Evolutionary conservation across 192 early-diverging fungal genomes (phyloP), one percentile per base, ranked within the genome.

Genomic region (Backusella mclennaniae): DNA sequence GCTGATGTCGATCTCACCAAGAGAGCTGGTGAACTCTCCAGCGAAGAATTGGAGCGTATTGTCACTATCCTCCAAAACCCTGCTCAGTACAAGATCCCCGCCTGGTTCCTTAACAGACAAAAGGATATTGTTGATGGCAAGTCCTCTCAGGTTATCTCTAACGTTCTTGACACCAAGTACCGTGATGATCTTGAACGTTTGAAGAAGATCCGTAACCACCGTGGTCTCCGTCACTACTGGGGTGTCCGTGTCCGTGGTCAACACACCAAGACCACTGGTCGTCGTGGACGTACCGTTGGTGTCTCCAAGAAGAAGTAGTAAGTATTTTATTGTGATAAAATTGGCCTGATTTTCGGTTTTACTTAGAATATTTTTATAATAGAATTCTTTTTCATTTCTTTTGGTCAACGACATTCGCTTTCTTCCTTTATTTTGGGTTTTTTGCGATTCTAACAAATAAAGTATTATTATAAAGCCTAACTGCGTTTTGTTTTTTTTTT

Each of bases 21-120:
- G 93, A 93, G 95, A 88, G 97, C 97, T 82, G 97, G 97, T 90
- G 96, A 99, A 89, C 90, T 98, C 77, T 90, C 92, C 87, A 93
- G 92, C 86, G 97, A 98, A 85, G 97, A 99, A 90, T 93, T 97
- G 73, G 97, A 98, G 89, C 95, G 97, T 81, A 87, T 99, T 69
- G 96, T 99, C 74, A 95, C 92, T 84, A 99, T 99, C 85, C 91
- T 99, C 87, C 97, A 99, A 88, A 97, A 98, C 95, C 97, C 97
- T 73, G 93, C 93, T 82, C 95, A 99, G 89, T 99, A 96, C 93
- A 97, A 97, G 92, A 97, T 99, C 89, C 97, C 97, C 76, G 89
- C 94, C 88, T 99, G 97, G 97, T 99, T 98, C 95, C 92, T 99
- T 74, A 99, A 99, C 94, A 93, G 96, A 86, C 97, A 99, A 87